Conservation (phyloP, 306 rosid genomes). For the Comarum palustre region DNA sequence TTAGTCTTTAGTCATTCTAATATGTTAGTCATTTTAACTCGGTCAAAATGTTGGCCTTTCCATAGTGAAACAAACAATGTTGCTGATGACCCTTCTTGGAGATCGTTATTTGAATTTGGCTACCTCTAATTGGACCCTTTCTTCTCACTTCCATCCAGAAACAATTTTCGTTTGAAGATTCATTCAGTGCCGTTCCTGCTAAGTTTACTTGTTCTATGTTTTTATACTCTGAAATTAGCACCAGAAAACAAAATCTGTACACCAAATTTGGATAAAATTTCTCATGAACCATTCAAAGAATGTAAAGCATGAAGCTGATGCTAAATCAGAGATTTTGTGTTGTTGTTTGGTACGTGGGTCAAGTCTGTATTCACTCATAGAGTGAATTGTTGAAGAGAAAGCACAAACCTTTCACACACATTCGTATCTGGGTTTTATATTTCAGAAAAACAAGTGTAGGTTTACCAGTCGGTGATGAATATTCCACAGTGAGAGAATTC, state of each 20-base stretch:
- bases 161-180: neutral
- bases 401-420: neutral
- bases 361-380: neutral
- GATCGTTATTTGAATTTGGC: neutral
- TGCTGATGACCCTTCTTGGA: neutral
- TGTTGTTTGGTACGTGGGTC: neutral
- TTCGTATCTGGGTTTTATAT: neutral
- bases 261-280: neutral
- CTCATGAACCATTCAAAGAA: neutral
- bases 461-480: neutral
- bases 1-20: neutral
- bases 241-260: neutral
- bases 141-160: neutral
- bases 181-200: neutral
- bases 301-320: neutral
- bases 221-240: neutral
- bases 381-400: neutral
- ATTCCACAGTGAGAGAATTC: neutral
- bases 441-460: neutral
- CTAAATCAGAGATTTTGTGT: neutral
- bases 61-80: neutral
- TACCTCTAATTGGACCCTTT: neutral
- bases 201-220: neutral
- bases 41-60: neutral
- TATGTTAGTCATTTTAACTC: neutral